Conservation (phyloP, 2,329 filamentous ascomycete species). For the Fusarium hostae region DNA sequence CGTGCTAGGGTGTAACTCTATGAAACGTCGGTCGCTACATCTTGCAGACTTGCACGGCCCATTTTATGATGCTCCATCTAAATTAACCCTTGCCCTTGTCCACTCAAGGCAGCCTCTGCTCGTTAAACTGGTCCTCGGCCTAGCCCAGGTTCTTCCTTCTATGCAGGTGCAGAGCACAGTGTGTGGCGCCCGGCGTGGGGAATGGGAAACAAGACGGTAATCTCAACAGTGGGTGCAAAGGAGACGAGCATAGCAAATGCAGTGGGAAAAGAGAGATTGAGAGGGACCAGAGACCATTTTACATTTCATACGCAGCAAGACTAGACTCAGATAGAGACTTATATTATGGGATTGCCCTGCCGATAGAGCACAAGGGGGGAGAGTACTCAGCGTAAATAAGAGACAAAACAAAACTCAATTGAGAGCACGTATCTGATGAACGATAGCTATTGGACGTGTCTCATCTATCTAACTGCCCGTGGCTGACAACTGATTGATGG, state of each 20-base stretch:
- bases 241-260: slow-evolving; percentile 13
- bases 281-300: slow-evolving; percentile 6
- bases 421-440: slow-evolving; percentile 1
- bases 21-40: slow-evolving; percentile 42
- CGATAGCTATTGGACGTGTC: slow-evolving; percentile 12
- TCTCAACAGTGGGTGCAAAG: slow-evolving; percentile 39
- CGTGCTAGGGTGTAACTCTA: slow-evolving; percentile 32
- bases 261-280: slow-evolving; percentile 19
- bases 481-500: slow-evolving; percentile 35
- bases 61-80: slow-evolving; percentile 29
- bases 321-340: slow-evolving; percentile 18
- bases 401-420: slow-evolving; percentile 27
- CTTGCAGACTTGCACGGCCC: slow-evolving; percentile 27
- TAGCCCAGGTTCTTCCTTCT: slow-evolving; percentile 38
- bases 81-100: slow-evolving; percentile 36
- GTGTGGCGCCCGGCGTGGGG: slow-evolving; percentile 42
- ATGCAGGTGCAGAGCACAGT: slow-evolving; percentile 43
- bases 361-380: slow-evolving; percentile 11
- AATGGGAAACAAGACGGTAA: slow-evolving; percentile 48
- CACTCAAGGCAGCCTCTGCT: slow-evolving; percentile 25
- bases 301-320: slow-evolving; percentile 1
- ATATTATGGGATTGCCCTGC: slow-evolving; percentile 15
- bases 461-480: slow-evolving; percentile 16
- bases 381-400: slow-evolving; percentile 21
- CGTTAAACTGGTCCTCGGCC: slow-evolving; percentile 39